Percentiles rank a stretch among this genome's conserved stretches.
phyloP scores from a whole-genome alignment of 371 early-diverging fungal species.

The Apophysomyces sp. region DNA sequence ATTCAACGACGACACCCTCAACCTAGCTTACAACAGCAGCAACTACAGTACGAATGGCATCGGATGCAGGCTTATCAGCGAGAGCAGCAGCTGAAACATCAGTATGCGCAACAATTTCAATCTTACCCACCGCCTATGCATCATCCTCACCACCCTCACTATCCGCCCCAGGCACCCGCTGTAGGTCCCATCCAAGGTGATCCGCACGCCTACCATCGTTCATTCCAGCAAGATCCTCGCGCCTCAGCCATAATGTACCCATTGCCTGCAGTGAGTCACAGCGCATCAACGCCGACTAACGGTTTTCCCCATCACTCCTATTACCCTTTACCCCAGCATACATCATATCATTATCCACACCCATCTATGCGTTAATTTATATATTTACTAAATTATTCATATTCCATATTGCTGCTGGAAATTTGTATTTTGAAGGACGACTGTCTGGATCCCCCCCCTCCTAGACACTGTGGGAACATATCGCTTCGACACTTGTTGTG shows the following conservation, averaged over 20 bases:
- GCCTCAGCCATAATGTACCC: not conserved
- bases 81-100: slow-evolving; percentile 33
- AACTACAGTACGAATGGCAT: slow-evolving; percentile 39
- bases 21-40: slow-evolving; percentile 18
- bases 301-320: not conserved
- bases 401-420: not conserved
- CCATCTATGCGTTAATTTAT: not conserved
- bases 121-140: not conserved
- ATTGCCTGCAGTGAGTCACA: not conserved
- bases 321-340: not conserved
- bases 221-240: not conserved
- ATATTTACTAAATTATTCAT: not conserved
- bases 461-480: no score
- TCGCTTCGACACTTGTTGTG: no score
- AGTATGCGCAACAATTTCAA: slow-evolving; percentile 16
- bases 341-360: not conserved
- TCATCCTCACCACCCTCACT: not conserved
- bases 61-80: slow-evolving; percentile 41
- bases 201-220: not conserved
- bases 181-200: not conserved
- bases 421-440: no score
- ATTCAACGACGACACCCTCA: slow-evolving; percentile 17
- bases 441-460: no score
- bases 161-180: not conserved
- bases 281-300: not conserved